Conservation (phyloP, 73 alveolate species). For the Symbiodinium pilosum region DNA sequence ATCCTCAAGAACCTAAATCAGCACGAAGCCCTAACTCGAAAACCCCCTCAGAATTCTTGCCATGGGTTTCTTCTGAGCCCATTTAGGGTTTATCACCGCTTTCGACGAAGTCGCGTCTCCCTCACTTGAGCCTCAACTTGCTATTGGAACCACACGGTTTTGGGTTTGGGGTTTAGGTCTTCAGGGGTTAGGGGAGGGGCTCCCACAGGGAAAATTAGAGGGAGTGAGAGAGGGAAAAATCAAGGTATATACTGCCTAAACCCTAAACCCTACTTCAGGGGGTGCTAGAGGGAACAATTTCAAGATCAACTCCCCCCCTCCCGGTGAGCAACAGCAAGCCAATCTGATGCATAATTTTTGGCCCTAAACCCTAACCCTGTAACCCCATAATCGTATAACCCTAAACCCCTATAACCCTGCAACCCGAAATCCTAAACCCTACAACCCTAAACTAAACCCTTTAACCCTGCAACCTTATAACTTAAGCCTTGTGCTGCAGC, state of each 20-base stretch:
- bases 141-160: too few species aligned
- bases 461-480: too few species aligned
- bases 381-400: neutral
- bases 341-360: too few species aligned
- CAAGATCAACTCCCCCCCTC: too few species aligned
- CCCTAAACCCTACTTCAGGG: neutral
- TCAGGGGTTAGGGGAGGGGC: too few species aligned
- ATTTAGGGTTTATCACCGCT: too few species aligned
- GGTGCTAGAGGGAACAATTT: neutral
- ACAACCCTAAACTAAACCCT: neutral
- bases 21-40: neutral
- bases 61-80: too few species aligned
- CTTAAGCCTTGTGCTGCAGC: too few species aligned
- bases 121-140: too few species aligned
- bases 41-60: neutral
- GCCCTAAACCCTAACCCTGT: neutral
- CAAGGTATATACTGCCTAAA: neutral
- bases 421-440: neutral
- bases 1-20: neutral
- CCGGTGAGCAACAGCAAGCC: too few species aligned
- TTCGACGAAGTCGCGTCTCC: too few species aligned
- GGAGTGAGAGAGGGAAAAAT: neutral
- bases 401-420: neutral
- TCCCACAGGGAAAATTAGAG: neutral
- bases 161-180: too few species aligned